Evolutionary conservation across 768 basidiomycete genomes (phyloP).

Genomic region (Pleurotus eryngii): DNA sequence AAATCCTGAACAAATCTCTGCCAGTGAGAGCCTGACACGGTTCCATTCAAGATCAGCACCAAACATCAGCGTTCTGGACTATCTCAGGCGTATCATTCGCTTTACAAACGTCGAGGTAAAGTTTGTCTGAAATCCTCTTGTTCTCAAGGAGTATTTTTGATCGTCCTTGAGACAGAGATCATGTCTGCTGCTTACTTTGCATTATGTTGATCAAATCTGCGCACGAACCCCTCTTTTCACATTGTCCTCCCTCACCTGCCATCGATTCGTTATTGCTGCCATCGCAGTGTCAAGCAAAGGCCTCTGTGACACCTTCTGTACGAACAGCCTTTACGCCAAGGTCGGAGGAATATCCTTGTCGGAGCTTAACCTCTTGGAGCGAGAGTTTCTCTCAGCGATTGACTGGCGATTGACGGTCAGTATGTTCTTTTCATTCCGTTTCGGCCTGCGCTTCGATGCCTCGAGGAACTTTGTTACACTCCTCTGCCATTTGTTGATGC

Average conservation of each 20-base stretch:
- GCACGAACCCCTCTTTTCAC: constrained; percentile 84
- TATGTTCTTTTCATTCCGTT: constrained; percentile 24
- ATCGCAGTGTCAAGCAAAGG: constrained; percentile 93
- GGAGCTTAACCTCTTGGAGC: constrained; percentile 92
- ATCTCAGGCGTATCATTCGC: constrained; percentile 88
- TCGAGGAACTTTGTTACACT: constrained; percentile 9
- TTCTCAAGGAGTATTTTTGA: constrained; percentile 5
- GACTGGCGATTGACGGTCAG: constrained; percentile 95
- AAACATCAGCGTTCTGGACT: constrained; percentile 84
- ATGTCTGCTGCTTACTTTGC: constrained; percentile 76
- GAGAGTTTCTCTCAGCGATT: constrained; percentile 87
- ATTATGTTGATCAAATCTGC: constrained; percentile 94
- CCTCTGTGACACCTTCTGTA: constrained; percentile 93
- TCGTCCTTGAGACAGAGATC: constrained; percentile 48
- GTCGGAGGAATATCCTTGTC: constrained; percentile 91
- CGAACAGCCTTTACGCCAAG: constrained; percentile 91
- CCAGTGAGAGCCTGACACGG: constrained; percentile 84
- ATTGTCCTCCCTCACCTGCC: constrained; percentile 92
- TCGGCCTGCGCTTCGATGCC: neutral
- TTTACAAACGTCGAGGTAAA: constrained; percentile 95
- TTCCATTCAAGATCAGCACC: constrained; percentile 96
- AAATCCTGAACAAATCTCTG: constrained; percentile 15
- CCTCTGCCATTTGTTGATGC: constrained; percentile 8
- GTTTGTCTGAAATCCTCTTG: constrained; percentile 12
- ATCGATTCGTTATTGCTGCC: constrained; percentile 94